phyloP scores from a whole-genome alignment of 345 rosid species.

The Barbarea vulgaris region DNA sequence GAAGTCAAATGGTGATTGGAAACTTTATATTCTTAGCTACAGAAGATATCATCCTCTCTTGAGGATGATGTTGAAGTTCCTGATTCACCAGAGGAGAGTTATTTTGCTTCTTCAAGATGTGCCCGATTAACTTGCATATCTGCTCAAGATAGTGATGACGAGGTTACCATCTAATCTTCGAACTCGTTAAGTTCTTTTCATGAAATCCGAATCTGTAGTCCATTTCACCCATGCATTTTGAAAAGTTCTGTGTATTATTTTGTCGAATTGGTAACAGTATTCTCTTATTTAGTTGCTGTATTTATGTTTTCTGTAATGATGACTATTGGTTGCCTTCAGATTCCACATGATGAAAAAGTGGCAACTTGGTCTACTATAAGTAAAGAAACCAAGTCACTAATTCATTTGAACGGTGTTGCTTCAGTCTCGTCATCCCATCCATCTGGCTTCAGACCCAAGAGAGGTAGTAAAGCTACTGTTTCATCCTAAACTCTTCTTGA shows the following conservation, averaged over 20 bases:
- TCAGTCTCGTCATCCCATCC: constrained; percentile 41
- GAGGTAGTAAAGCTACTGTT: constrained; percentile 49
- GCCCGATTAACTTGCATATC: constrained; percentile 30
- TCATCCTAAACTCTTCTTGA: not conserved
- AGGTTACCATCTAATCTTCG: constrained; percentile 14
- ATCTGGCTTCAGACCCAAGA: constrained; percentile 42
- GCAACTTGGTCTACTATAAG: constrained; percentile 39
- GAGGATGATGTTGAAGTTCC: constrained; percentile 66
- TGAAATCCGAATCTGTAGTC: not conserved
- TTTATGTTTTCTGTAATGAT: constrained; percentile 21
- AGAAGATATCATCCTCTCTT: constrained; percentile 24
- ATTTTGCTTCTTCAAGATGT: constrained; percentile 29
- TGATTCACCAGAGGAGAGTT: constrained; percentile 53
- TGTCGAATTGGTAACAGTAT: constrained; percentile 27
- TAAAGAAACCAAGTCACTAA: constrained; percentile 46
- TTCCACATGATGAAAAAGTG: constrained; percentile 38
- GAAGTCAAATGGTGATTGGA: constrained; percentile 11
- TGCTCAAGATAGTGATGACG: constrained; percentile 43
- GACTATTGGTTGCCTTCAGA: constrained; percentile 25
- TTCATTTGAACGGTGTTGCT: constrained; percentile 45
- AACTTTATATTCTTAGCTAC: constrained; percentile 40
- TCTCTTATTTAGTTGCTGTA: constrained; percentile 4
- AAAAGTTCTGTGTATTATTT: not conserved
- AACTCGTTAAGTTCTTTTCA: too few relatives aligned
- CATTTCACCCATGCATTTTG: not conserved